Percentiles rank a stretch among this genome's conserved stretches.
Evolutionary conservation across 2,329 filamentous ascomycete genomes (phyloP).

Genomic region (Penicillium frequentans): DNA sequence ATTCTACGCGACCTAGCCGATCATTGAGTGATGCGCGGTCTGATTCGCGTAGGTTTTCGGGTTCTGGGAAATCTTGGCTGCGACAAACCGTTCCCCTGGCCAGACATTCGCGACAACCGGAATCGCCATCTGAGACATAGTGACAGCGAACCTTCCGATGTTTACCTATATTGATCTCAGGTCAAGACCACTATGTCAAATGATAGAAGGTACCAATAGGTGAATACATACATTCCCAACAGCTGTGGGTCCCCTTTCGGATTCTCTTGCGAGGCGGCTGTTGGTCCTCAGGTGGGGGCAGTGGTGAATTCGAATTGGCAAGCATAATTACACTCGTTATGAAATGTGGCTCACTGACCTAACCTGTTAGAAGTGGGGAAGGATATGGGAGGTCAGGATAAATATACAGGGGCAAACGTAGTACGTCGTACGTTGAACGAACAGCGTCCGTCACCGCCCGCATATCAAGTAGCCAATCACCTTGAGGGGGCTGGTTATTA

Average conservation of each 20-base stretch:
- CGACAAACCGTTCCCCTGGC: slow-evolving; percentile 7
- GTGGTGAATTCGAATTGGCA: neutral
- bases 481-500: too few relatives aligned
- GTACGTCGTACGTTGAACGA: too few relatives aligned
- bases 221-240: slow-evolving; percentile 15
- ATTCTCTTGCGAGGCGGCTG: slow-evolving; percentile 16
- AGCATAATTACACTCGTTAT: neutral
- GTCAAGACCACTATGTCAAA: too few relatives aligned
- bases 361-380: too few relatives aligned
- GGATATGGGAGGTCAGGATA: too few relatives aligned
- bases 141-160: slow-evolving; percentile 17
- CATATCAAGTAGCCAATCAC: too few relatives aligned
- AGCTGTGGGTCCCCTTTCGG: slow-evolving; percentile 17
- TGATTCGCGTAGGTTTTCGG: slow-evolving; percentile 11
- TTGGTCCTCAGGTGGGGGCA: neutral
- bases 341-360: neutral
- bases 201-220: too few relatives aligned
- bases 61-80: slow-evolving; percentile 14
- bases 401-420: too few relatives aligned
- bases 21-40: slow-evolving; percentile 11
- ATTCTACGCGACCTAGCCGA: slow-evolving; percentile 11
- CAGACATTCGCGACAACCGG: slow-evolving; percentile 13
- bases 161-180: slow-evolving; percentile 4
- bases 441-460: too few relatives aligned
- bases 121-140: slow-evolving; percentile 8